These are phyloP conservation scores for Pilobolus umbonatus DNA, from an alignment of 192 early-diverging fungal species.

Conservation along the genomic window DNA sequence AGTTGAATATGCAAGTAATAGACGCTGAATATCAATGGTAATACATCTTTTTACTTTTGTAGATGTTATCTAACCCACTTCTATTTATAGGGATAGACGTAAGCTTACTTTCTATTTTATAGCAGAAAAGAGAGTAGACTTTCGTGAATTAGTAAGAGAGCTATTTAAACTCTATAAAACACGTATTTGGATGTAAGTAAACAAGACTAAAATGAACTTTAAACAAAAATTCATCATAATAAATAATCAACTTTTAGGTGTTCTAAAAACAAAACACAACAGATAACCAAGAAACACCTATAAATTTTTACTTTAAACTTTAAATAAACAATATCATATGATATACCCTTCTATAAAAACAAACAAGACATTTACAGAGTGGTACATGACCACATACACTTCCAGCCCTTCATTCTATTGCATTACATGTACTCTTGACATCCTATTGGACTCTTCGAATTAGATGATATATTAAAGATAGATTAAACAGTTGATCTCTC, in stretches of 20 bases:
- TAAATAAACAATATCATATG: too few relatives aligned
- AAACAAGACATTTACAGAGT: too few relatives aligned
- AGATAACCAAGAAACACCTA: too few relatives aligned
- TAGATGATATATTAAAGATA: neutral
- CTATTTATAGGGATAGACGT: slow-evolving; percentile 74
- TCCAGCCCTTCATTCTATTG: neutral
- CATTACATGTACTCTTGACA: neutral
- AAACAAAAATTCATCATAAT: too few relatives aligned
- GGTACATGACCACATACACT: too few relatives aligned
- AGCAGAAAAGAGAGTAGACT: slow-evolving; percentile 91
- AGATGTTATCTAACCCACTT: neutral
- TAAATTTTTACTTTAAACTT: too few relatives aligned
- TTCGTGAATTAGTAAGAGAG: slow-evolving; percentile 92
- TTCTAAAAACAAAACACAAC: too few relatives aligned
- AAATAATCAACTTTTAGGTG: too few relatives aligned
- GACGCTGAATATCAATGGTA: slow-evolving; percentile 98
- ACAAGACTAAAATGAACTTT: neutral
- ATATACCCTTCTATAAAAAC: too few relatives aligned
- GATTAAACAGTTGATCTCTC: neutral
- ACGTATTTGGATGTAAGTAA: slow-evolving; percentile 92
- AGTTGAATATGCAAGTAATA: slow-evolving; percentile 90
- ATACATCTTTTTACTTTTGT: slow-evolving; percentile 14
- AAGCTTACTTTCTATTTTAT: slow-evolving; percentile 98
- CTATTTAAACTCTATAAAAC: slow-evolving; percentile 98
- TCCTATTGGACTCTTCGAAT: neutral